phyloP scores from a whole-genome alignment of 805 yeast species.

The Huiozyma sinensis region DNA sequence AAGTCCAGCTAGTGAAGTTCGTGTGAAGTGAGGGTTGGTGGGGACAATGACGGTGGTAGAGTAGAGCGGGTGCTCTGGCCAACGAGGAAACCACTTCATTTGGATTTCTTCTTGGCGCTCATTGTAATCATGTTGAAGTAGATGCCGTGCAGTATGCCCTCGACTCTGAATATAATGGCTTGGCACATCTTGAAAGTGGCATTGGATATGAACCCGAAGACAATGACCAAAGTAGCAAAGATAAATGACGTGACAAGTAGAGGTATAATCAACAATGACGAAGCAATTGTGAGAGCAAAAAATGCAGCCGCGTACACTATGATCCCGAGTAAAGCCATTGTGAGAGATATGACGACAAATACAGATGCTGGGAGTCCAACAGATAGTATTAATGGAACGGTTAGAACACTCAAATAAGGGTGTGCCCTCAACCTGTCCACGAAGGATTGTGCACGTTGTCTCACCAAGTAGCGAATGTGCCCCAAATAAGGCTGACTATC shows the following conservation, averaged over 20 bases:
- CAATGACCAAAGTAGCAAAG: slow-evolving; percentile 21
- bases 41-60: no score
- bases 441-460: neutral
- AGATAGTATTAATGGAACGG: neutral
- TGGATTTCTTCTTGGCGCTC: no score
- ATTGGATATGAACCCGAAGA: slow-evolving; percentile 23
- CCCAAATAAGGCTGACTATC: neutral
- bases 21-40: no score
- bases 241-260: slow-evolving; percentile 18
- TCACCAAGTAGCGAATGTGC: slow-evolving; percentile 1
- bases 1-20: no score
- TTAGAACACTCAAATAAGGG: slow-evolving; percentile 14
- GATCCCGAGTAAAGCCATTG: slow-evolving; percentile 15
- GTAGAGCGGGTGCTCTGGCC: no score
- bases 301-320: slow-evolving; percentile 17
- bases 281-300: slow-evolving; percentile 11
- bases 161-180: neutral
- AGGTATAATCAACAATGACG: slow-evolving; percentile 22
- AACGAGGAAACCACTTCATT: no score
- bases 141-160: neutral
- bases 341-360: slow-evolving; percentile 12
- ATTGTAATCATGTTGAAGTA: no score
- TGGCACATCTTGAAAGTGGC: slow-evolving; percentile 13
- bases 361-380: slow-evolving; percentile 6
- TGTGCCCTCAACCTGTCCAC: slow-evolving; percentile 8